phyloP scores from a whole-genome alignment of 2,329 filamentous ascomycete genomes.

The Pseudogymnoascus sp. region DNA sequence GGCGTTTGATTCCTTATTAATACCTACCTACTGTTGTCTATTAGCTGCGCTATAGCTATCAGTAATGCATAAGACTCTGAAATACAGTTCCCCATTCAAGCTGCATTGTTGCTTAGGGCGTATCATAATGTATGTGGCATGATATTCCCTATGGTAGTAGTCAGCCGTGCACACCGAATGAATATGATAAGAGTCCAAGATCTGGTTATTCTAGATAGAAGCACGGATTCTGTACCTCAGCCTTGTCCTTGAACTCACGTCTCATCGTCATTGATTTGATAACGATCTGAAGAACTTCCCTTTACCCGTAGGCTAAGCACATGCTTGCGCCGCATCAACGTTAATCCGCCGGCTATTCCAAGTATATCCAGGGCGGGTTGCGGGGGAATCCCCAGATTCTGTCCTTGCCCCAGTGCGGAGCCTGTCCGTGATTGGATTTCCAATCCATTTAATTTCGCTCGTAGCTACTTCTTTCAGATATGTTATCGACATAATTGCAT shows the following conservation, averaged over 20 bases:
- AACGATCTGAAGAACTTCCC: neutral
- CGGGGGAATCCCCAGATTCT: neutral
- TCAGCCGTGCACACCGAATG: too few relatives aligned
- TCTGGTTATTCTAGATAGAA: neutral
- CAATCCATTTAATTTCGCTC: neutral
- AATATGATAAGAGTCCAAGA: neutral
- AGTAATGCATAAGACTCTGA: neutral
- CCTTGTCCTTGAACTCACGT: neutral
- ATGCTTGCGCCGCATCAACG: neutral
- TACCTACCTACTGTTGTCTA: constrained; percentile 3
- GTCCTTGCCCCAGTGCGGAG: neutral
- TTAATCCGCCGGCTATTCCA: constrained; percentile 2
- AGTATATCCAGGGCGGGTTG: neutral
- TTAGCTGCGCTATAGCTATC: constrained; percentile 4
- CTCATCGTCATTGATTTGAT: neutral
- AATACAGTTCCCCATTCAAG: neutral
- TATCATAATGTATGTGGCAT: neutral
- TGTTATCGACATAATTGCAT: neutral
- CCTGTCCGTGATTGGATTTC: neutral
- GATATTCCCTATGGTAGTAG: neutral
- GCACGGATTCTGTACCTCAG: neutral
- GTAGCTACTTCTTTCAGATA: neutral
- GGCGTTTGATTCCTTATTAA: constrained; percentile 2
- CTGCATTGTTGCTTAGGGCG: neutral
- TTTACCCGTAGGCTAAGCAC: neutral